These are phyloP conservation scores for Pythium phragmiticola DNA, from an alignment of 352 stramenopile species.

Conservation along the genomic window DNA sequence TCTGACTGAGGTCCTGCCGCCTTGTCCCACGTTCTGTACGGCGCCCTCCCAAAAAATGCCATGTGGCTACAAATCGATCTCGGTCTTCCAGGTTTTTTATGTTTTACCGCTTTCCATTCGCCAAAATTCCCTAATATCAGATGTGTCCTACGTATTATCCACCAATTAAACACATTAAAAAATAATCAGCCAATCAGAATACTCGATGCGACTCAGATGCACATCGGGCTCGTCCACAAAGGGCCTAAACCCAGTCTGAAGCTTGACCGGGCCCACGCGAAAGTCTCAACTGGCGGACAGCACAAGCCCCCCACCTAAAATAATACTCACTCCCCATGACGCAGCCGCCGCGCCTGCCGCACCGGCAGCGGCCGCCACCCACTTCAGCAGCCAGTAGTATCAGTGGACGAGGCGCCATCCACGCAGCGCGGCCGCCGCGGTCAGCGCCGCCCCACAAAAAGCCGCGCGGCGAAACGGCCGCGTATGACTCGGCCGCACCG, in stretches of 20 bases:
- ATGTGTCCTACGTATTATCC: neutral
- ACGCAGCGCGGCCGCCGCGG: neutral
- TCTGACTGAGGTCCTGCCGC: too few relatives aligned
- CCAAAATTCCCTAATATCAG: neutral
- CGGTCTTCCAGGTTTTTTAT: neutral
- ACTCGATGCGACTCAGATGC: neutral
- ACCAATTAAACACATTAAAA: neutral
- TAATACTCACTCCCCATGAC: neutral
- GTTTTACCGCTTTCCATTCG: conserved; percentile 1
- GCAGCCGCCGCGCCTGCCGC: neutral
- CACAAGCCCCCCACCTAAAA: neutral
- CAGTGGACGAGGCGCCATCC: neutral
- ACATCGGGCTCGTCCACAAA: neutral
- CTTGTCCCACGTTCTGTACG: neutral
- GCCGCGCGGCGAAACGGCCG: conserved; percentile 10
- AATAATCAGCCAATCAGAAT: neutral
- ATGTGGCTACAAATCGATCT: conserved; percentile 5
- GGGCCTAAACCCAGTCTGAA: neutral
- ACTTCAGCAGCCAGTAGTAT: neutral
- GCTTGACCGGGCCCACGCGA: neutral
- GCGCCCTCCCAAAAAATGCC: conserved; percentile 3
- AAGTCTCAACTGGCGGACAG: conserved; percentile 1
- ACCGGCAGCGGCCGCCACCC: neutral
- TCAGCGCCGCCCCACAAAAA: conserved; percentile 13
- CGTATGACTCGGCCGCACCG: conserved; percentile 6